Base-by-base conservation (phyloP, 2,329 filamentous ascomycete genomes). In the Dactylellina leptospora region DNA sequence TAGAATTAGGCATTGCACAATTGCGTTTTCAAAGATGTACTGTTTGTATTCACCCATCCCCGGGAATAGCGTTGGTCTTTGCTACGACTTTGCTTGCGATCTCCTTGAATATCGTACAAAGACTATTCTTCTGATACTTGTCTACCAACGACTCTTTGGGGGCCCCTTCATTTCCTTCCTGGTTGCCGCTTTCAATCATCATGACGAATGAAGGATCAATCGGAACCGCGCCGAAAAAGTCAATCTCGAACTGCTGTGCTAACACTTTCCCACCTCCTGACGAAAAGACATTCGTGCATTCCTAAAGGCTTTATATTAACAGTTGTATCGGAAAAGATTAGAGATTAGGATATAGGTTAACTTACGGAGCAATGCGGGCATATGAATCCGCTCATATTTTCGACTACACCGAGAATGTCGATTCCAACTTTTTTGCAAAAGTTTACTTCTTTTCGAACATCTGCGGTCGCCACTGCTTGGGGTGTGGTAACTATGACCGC, bases 331-430 rank as follows among this genome's bases (percentile, higher is more conserved):
- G 33, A 3, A 38, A 38, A 38, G 11, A 38, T 38, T 38, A 38
- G 11, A 38, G 11, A 33, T 33, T 6, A 6, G 11, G 5, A 33
- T 38, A 38, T 38, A 38, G 11, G 16, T 38, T 38, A 5, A 13
- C 68, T 33, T 58, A 73, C 70, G 53, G 85, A 86, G 80, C 88
- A 90, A 78, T 89, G 86, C 4, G 87, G 87, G 78, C 91, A 95
- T n/a, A 95, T 90, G 76, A 91, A 96, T 1, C 91, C 91, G 75
- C 88, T 89, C 95, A 99, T 97, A 79, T 99, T 99, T 82, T 99
- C 95, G 47, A 99, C 86, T 0, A 99, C 93, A 0, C 95, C 95
- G 9, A 97, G 83, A 33, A 96, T 87, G 1, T 85, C 83, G 51
- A 96, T 88, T 27, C 86, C 85, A 1, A 91, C 93, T 82, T 96